These are phyloP conservation scores for Capsicum baccatum DNA, from an alignment of 257 asterid genomes.

Conservation along the genomic window DNA sequence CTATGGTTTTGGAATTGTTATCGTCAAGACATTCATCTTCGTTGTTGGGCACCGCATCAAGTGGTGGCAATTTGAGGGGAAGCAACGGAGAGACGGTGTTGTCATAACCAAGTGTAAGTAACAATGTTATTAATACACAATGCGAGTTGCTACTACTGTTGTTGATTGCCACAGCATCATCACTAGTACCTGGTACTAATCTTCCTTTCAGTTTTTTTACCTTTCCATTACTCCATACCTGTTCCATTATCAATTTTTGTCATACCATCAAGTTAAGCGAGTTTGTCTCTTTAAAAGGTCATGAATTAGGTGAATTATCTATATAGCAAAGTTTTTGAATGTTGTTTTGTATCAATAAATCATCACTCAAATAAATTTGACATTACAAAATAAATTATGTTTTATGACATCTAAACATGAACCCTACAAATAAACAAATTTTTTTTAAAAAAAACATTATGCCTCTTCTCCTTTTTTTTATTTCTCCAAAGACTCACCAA, in stretches of 20 bases:
- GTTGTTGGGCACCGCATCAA: background rate
- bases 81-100: slow-evolving; percentile 51
- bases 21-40: slow-evolving; percentile 29
- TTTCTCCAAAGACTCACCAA: no score
- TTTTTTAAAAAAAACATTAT: no score
- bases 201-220: slow-evolving; percentile 72
- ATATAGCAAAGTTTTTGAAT: no score
- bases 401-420: no score
- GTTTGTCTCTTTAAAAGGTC: no score
- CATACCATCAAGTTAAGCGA: background rate
- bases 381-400: no score
- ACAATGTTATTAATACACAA: slow-evolving; percentile 53
- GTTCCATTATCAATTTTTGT: background rate
- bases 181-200: slow-evolving; percentile 34
- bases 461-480: no score
- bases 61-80: slow-evolving; percentile 33
- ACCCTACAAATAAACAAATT: no score
- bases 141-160: slow-evolving; percentile 2
- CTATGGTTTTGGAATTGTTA: background rate
- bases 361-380: no score
- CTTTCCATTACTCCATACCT: slow-evolving; percentile 95
- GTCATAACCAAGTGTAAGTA: slow-evolving; percentile 62
- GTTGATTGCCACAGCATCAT: background rate
- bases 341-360: no score
- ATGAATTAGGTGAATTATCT: no score